These are phyloP conservation scores for Podospora pseudoanserina DNA, from an alignment of 495 filamentous ascomycete genomes.

Conservation along the genomic window DNA sequence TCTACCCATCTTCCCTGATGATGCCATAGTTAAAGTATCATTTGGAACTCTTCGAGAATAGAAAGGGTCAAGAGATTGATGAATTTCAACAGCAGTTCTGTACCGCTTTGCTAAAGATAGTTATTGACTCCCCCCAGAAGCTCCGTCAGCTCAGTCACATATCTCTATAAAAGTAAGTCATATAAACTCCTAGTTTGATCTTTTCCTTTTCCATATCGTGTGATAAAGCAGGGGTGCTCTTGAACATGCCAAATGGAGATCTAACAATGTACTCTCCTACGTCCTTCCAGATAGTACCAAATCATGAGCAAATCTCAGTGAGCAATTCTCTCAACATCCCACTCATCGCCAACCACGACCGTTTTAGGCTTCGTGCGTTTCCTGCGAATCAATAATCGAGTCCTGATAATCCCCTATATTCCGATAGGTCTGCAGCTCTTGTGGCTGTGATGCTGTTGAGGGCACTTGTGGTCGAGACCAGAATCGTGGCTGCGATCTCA, in stretches of 20 bases:
- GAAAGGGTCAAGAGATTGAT: no score
- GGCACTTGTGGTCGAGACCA: neutral
- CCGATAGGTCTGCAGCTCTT: neutral
- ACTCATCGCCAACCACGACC: neutral
- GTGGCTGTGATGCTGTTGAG: neutral
- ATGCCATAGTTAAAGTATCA: no score
- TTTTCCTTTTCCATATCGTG: neutral
- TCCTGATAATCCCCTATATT: neutral
- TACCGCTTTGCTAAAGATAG: no score
- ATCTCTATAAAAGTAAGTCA: neutral
- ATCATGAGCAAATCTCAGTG: slow-evolving; percentile 1
- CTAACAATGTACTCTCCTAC: neutral
- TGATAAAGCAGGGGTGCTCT: neutral
- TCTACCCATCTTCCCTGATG: no score
- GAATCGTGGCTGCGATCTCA: neutral
- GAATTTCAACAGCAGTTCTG: no score
- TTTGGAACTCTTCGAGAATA: no score
- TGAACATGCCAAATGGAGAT: neutral
- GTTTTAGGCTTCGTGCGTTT: neutral
- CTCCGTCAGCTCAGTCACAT: no score
- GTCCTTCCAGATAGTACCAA: neutral
- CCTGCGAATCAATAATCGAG: neutral
- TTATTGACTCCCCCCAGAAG: no score
- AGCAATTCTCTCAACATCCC: neutral
- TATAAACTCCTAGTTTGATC: neutral